Evolutionary conservation across 1,284 basidiomycete species (phyloP), one percentile per base, ranked within the genome.

Genomic region (Fomitopsis pinicola): DNA sequence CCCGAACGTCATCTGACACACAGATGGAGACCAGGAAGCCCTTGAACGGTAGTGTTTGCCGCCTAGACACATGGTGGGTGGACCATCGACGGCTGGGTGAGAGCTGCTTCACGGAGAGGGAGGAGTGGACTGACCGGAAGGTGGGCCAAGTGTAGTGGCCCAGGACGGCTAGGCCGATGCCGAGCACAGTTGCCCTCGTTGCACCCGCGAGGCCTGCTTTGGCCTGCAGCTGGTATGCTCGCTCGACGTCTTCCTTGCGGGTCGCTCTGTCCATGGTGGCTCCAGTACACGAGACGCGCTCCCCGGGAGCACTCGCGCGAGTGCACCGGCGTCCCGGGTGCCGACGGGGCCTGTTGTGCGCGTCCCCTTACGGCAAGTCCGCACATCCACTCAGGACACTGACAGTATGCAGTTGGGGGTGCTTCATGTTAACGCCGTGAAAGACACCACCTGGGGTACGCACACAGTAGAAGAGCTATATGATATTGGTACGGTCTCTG

Each of bases 1-100:
- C 60, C 56, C 42, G 52, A 56, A 48, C 42, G n/a, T 45, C 42
- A n/a, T 50, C 73, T 76, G 36, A 66, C 69, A 62, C 52, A 74
- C 75, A 88, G 82, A 84, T 65, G 17, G 85, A 82, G 7, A 90
- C 79, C 22, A 91, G 73, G 73, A 92, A 94, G 1, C 81, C 86
- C 74, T 95, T 95, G 78, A 94, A 85, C 1, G 88, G 85, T 44
- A 92, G 79, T 0, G 91, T 91, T 73, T 94, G 92, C 55, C 86
- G 83, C 64, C 91, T 92, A 65, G 17, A 56, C 35, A 42, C 9
- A 53, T 22, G 22, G 7, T 17, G 5, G 30, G n/a, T 26, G 19
- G 28, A n/a, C 10, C 7, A 12, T 30, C 15, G 28, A 38, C 44
- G 59, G 14, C 48, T 33, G 48, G 28, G 48, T 50, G 48, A 50